Base-by-base conservation (phyloP, 805 yeast species). In the Maudiozyma serrabonitensis region DNA sequence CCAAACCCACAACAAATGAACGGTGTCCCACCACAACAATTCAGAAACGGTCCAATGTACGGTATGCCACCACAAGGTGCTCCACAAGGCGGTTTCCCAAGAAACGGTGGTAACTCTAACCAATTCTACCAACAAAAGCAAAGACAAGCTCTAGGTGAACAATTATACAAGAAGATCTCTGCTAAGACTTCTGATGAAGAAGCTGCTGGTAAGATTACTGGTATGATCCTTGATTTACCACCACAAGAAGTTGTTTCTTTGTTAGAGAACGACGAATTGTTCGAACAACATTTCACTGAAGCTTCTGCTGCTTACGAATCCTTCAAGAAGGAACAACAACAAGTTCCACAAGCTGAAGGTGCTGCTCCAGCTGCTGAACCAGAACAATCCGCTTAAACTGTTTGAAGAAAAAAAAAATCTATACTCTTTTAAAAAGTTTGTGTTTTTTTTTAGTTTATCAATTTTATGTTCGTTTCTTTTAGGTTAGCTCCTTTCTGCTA, bases 101-200 rank as follows among this genome's bases (percentile, higher is more conserved):
- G 73, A 64, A 64, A 65, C 56, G 56, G 57, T 38, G 42, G 23
- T 19, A 56, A 58, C 50, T 57, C 56, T 46, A 59, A 60, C 59
- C 72, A 65, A 64, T 77, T 65, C 93, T 87, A 69, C 57, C 87
- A 81, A 66, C 93, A 84, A 68, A 91, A 87, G 74, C 96, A 89
- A 78, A 91, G 91, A 87, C 91, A 95, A 80, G 80, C 89, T 68
- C 80, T 93, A 68, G 99, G 99, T 75, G 97, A 93, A 79, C 95
- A 89, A 68, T 79, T 93, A 67, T 93, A 91, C 80, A 89, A 95
- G 67, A 87, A 82, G 80, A 85, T 93, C 65, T 82, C 84, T 57
- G 81, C 89, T 58, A 85, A 85, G 74, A 87, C 90, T 63, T 81
- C 82, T 62, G 95, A 89, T 67, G 85, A 84, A 52, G 96, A 89